A percentile compares a stretch with the other conserved stretches of the same genome.
Conservation (phyloP, 805 yeast species). For the Hanseniaspora pseudoguilliermondii region DNA sequence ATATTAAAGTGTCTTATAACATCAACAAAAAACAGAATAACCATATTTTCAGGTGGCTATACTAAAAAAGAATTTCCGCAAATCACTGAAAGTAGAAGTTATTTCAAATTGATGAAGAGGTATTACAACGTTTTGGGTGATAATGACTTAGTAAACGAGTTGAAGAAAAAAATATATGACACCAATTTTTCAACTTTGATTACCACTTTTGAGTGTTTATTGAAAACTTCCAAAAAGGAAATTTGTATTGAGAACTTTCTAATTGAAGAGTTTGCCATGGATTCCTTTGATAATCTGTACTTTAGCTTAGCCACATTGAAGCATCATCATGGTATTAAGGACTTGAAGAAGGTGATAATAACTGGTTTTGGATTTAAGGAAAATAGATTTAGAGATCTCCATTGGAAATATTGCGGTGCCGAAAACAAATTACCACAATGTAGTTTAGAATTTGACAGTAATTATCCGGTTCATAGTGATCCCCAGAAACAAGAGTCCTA, state of each 20-base stretch:
- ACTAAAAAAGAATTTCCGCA: background rate
- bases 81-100: conserved; percentile 3
- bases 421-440: background rate
- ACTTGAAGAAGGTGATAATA: background rate
- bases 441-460: background rate
- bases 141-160: background rate
- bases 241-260: background rate
- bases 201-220: background rate
- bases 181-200: background rate
- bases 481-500: background rate
- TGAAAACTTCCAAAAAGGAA: background rate
- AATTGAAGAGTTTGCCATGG: conserved; percentile 1
- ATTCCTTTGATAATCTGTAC: conserved; percentile 5
- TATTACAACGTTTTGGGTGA: background rate
- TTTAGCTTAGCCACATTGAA: background rate
- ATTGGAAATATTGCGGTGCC: conserved; percentile 5
- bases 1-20: background rate
- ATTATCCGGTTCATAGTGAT: background rate
- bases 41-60: conserved; percentile 4
- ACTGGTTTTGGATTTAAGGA: conserved; percentile 6
- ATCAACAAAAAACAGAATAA: background rate
- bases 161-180: background rate
- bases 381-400: background rate
- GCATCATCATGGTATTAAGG: background rate
- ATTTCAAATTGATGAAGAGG: background rate